These are phyloP conservation scores for Bothriochloa decipiens DNA, from an alignment of 176 grass and related monocot species.

Conservation along the genomic window DNA sequence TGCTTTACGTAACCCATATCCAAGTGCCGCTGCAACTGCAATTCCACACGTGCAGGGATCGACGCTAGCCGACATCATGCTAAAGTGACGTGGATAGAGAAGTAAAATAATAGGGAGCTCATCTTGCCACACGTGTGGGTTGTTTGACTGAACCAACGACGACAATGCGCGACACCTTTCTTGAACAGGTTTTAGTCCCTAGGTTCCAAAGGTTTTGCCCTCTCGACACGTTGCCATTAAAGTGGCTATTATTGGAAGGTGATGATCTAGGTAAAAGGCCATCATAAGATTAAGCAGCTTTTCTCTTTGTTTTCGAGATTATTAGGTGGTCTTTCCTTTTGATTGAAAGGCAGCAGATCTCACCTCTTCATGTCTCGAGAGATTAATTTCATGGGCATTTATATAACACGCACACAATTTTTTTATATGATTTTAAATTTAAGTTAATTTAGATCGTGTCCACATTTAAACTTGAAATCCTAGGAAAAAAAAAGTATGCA, in stretches of 20 bases:
- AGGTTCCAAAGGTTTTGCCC: background rate
- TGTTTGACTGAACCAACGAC: background rate
- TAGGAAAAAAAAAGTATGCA: too few species aligned
- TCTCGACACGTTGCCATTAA: background rate
- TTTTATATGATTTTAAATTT: background rate
- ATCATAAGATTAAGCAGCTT: background rate
- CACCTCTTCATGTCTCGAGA: background rate
- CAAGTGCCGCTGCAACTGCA: background rate
- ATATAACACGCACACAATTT: too few species aligned
- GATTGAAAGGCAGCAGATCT: background rate
- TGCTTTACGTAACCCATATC: background rate
- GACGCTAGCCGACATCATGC: background rate
- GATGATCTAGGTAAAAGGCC: background rate
- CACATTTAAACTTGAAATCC: too few species aligned
- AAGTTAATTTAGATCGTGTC: too few species aligned
- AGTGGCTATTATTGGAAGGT: constrained; percentile 22
- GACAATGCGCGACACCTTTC: background rate
- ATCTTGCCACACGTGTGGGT: background rate
- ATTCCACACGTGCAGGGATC: background rate
- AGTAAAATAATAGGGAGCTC: background rate
- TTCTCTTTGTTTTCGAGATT: background rate
- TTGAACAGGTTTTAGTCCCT: background rate
- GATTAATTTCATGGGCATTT: background rate
- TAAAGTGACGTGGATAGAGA: background rate
- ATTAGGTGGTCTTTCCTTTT: background rate